Percentiles rank a stretch among this genome's conserved stretches.
These are phyloP conservation scores for Leucaena leucocephala DNA, from an alignment of 306 rosid genomes.

Conservation along the genomic window DNA sequence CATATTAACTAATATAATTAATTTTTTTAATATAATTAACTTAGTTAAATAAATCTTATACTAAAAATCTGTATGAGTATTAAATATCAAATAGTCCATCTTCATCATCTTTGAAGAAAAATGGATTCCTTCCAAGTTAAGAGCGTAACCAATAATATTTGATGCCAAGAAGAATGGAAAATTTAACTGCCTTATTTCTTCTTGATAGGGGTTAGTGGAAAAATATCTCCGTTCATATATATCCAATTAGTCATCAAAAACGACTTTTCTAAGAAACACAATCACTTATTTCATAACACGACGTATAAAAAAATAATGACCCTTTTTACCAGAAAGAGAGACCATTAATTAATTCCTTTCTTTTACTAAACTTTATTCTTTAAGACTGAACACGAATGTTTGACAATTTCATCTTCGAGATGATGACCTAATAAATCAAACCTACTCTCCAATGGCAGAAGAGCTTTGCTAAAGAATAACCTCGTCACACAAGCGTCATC, in stretches of 20 bases:
- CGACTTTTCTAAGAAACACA: not conserved
- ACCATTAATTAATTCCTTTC: not conserved
- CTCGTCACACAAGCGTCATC: not conserved
- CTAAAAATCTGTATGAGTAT: no score
- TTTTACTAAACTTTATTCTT: not conserved
- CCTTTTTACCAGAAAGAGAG: not conserved
- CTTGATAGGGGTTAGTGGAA: not conserved
- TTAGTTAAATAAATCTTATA: no score
- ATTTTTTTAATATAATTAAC: no score
- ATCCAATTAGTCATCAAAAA: constrained; percentile 19
- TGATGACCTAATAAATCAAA: not conserved
- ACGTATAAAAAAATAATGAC: not conserved
- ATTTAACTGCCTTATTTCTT: not conserved
- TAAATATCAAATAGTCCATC: constrained; percentile 5
- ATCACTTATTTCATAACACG: not conserved
- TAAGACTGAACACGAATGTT: not conserved
- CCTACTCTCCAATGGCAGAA: constrained; percentile 18
- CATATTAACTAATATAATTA: no score
- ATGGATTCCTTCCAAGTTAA: not conserved
- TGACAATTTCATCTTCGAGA: not conserved
- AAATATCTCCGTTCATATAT: not conserved
- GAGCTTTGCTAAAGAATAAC: not conserved
- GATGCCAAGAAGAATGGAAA: not conserved
- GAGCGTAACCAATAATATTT: not conserved
- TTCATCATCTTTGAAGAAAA: not conserved